Percentiles rank a stretch among this genome's conserved stretches.
Conservation (phyloP, 1,284 basidiomycete species). For the Sporisorium reilianum region DNA sequence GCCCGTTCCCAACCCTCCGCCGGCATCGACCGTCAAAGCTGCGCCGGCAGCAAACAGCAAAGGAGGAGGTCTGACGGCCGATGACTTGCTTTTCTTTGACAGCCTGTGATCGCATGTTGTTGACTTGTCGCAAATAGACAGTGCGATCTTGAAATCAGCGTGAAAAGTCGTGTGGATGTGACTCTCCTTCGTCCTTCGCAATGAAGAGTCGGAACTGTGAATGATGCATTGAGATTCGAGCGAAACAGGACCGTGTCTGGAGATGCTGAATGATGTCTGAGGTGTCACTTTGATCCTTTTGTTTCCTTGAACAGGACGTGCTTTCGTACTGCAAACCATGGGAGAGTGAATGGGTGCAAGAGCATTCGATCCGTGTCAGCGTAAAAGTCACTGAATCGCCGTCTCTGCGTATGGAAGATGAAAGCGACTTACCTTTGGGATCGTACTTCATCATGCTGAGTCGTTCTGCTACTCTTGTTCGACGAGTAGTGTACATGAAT, state of each 20-base stretch:
- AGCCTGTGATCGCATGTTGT: slow-evolving; percentile 19
- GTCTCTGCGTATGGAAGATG: not conserved
- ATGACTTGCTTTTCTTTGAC: slow-evolving; percentile 51
- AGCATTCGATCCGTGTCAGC: not conserved
- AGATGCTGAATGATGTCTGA: not conserved
- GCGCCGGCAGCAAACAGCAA: slow-evolving; percentile 11
- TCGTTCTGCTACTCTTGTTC: slow-evolving; percentile 58
- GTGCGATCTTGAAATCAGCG: not conserved
- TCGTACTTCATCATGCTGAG: slow-evolving; percentile 68
- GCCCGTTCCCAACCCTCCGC: not conserved
- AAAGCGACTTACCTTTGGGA: slow-evolving; percentile 58
- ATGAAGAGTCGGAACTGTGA: not conserved
- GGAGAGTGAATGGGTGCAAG: too few relatives aligned
- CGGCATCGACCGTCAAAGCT: not conserved
- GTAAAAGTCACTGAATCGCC: not conserved
- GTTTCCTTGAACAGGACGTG: slow-evolving; percentile 66
- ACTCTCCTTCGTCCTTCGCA: not conserved
- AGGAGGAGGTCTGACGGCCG: slow-evolving; percentile 31
- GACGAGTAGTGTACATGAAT: slow-evolving; percentile 65
- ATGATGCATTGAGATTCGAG: slow-evolving; percentile 5
- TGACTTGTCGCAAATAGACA: not conserved
- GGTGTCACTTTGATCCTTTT: slow-evolving; percentile 53
- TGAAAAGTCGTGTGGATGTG: not conserved
- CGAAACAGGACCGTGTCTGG: not conserved
- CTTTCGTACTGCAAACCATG: slow-evolving; percentile 52